Conservation (phyloP, 208 protist genomes). For the Herpetomonas muscarum region DNA sequence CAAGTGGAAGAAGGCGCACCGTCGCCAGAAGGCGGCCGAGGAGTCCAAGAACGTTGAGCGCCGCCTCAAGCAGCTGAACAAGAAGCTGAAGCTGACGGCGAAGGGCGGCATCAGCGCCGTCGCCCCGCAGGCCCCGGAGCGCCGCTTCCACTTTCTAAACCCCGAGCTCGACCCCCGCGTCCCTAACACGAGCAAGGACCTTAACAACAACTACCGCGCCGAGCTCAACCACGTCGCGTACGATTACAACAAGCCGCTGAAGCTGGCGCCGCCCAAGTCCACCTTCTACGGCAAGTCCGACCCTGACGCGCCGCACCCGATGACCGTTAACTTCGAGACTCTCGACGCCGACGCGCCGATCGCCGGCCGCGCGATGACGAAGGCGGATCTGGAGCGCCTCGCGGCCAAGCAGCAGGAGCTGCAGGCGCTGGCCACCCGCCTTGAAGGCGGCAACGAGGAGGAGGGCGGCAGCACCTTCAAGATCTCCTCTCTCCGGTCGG, state of each 20-base stretch:
- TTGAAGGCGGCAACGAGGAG: constrained; percentile 3
- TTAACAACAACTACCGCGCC: constrained; percentile 68
- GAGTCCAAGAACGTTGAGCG: constrained; percentile 32
- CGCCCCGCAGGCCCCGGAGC: constrained; percentile 70
- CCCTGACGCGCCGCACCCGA: constrained; percentile 50
- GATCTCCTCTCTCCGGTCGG: neutral
- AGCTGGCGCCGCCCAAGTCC: constrained; percentile 36
- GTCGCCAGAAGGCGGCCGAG: constrained; percentile 44
- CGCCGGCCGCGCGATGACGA: constrained; percentile 63
- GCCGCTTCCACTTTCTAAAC: constrained; percentile 77
- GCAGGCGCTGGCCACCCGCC: neutral
- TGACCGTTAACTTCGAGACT: constrained; percentile 49
- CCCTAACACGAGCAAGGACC: constrained; percentile 45
- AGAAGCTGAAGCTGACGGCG: constrained; percentile 66
- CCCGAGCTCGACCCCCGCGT: constrained; percentile 61
- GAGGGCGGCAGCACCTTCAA: neutral
- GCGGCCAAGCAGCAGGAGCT: constrained; percentile 10
- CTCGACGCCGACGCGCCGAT: constrained; percentile 52
- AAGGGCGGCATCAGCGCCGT: constrained; percentile 66
- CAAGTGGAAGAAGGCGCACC: constrained; percentile 84
- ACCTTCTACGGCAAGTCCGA: constrained; percentile 69
- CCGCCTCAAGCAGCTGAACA: constrained; percentile 52
- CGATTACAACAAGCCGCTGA: constrained; percentile 67
- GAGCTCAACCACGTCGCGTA: constrained; percentile 36
- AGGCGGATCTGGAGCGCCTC: constrained; percentile 53